These are phyloP conservation scores for Lagerstroemia speciosa DNA, from an alignment of 345 rosid species.

Conservation along the genomic window DNA sequence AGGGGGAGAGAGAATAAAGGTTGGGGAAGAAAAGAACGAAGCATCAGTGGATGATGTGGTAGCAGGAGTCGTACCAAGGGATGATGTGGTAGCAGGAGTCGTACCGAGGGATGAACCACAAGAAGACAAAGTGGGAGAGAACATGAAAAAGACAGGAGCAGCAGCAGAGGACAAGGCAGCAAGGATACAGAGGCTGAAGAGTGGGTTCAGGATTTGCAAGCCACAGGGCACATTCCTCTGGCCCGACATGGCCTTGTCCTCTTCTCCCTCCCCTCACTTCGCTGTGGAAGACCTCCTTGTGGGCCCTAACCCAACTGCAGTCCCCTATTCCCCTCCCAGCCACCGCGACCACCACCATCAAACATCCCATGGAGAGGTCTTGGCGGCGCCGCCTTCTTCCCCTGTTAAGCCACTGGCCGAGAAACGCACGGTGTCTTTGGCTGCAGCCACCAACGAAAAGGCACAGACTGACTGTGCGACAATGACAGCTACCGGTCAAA, in stretches of 20 bases:
- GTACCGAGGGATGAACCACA: not conserved
- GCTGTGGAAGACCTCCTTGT: slow-evolving; percentile 23
- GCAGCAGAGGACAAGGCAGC: slow-evolving; percentile 34
- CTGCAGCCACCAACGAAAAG: not conserved
- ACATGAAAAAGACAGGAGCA: slow-evolving; percentile 8
- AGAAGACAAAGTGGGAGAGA: slow-evolving; percentile 6
- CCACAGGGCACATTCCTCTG: slow-evolving; percentile 70
- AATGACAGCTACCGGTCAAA: not conserved
- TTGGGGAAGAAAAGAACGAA: slow-evolving; percentile 4
- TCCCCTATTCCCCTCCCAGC: slow-evolving; percentile 30
- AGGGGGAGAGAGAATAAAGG: slow-evolving; percentile 6
- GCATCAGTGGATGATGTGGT: slow-evolving; percentile 7
- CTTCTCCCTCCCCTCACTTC: slow-evolving; percentile 13
- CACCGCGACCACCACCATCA: slow-evolving; percentile 26
- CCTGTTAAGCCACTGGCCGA: slow-evolving; percentile 10
- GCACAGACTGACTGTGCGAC: not conserved
- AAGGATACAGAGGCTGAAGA: slow-evolving; percentile 49
- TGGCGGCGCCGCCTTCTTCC: slow-evolving; percentile 12
- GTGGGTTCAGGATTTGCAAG: slow-evolving; percentile 76
- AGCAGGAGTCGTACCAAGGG: not conserved
- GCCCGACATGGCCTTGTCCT: slow-evolving; percentile 42
- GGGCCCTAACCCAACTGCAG: slow-evolving; percentile 34
- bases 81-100: not conserved
- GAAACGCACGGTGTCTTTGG: not conserved
- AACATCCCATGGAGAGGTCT: slow-evolving; percentile 31